Evolutionary conservation across 1,284 basidiomycete species (phyloP), one percentile per base, ranked within the genome.

Genomic region (Schizophyllum amplum): DNA sequence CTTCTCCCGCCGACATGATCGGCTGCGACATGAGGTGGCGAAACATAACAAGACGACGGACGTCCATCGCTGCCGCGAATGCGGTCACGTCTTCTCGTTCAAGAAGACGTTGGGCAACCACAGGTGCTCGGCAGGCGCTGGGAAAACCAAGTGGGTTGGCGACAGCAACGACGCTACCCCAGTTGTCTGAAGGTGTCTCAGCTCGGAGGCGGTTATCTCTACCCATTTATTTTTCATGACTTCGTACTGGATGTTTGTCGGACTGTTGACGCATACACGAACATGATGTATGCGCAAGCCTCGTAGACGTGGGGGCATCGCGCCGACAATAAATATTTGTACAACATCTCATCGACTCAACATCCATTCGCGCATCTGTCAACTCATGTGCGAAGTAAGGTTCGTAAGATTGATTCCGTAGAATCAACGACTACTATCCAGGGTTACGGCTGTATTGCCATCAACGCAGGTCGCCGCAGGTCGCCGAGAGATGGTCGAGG

Each of bases 81-180:
- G 77, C 57, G 73, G 75, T 21, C 69, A 75, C 17, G 78, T 78
- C 62, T 79, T 79, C 63, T 78, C 76, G 7, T 70, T 75, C 7
- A 69, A 71, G 62, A 78, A 77, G 64, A 78, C 76, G 1, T 64
- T 78, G 26, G 74, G 74, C 4, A 78, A 78, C 55, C 77, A 79
- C 64, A 77, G 77, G 66, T 80, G 76, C 61, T 76, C 76, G 11
- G 67, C 74, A 22, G 71, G 75, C 0, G 72, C 72, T 62, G 74
- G 75, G 2, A 70, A 71, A 17, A 75, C 75, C 4, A 68, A 76
- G 55, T 77, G 76, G 75, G 73, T 78, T 24, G 69, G 71, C 59
- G 64, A 42, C 17, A 42, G n/a, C n/a, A n/a, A 42, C 33, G 17
- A 17, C 33, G 17, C 33, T 17, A 42, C 33, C 33, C 11, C 33